Evolutionary conservation across 1,284 basidiomycete genomes (phyloP), one percentile per base, ranked within the genome.

Genomic region (Coniophora puteana): DNA sequence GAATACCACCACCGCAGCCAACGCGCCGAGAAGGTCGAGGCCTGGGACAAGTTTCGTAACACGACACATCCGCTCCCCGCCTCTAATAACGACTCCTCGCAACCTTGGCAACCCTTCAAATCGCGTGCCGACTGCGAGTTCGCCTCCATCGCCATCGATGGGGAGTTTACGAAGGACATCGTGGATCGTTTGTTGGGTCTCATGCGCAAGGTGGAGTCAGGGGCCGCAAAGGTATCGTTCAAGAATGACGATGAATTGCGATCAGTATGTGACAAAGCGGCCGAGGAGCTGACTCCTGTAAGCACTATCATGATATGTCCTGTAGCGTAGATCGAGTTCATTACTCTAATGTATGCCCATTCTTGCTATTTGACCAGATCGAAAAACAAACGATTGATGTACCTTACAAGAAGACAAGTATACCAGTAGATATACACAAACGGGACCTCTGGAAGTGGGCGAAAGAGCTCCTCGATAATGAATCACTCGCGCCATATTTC

Each of bases 391-490:
- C 5, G 4, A 36, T 42, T 11, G 23, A 5, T 3, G 45, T 51
- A 16, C 43, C 29, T 1, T 53, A 49, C 32, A 45, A 44, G 12
- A 40, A 45, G 3, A 32, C 46, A 23, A 12, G 20, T 17, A 12
- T 36, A 14, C 20, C 21, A 8, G 50, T 45, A 40, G 40, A 48
- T 5, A 29, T 54, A 6, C 38, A 49, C 32, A 26, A 21, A 21
- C 41, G 37, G 4, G 27, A 41, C 7, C 32, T 53, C 6, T 45
- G 40, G 50, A 40, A 51, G 8, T 58, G 55, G 52, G 44, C 42
- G 12, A 11, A 42, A 12, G 42, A 51, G 8, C 8, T 51, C 8
- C 23, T 61, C 4, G 10, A 38, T 18, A 41, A 58, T 36, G 41
- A 40, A 5, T 26, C 27, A 5, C 39, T 58, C n/a, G 42, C 36